These are phyloP conservation scores for Nakaseomyces glabratus DNA, from an alignment of 1,139 yeast species.

Conservation along the genomic window DNA sequence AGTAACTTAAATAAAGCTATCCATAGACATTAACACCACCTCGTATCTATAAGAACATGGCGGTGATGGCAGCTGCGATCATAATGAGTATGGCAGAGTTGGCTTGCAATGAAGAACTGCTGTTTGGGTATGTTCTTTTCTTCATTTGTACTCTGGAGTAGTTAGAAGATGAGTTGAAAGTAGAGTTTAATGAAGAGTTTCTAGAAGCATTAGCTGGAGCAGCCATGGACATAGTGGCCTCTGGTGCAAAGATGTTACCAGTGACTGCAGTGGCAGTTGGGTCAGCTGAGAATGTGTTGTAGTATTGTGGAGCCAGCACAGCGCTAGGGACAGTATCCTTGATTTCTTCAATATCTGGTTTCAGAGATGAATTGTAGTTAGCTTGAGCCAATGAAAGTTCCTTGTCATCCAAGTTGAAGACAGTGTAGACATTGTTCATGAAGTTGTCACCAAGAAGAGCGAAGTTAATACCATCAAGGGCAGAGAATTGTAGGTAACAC, in stretches of 20 bases:
- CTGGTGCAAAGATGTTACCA: neutral
- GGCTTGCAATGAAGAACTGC: too few species aligned
- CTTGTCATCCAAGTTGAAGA: slow-evolving; percentile 59
- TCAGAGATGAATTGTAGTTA: slow-evolving; percentile 32
- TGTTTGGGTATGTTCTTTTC: too few species aligned
- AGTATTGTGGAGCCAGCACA: slow-evolving; percentile 32
- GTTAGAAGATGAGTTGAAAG: too few species aligned
- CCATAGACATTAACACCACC: too few species aligned
- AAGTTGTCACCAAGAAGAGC: slow-evolving; percentile 61
- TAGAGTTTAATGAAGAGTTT: too few species aligned
- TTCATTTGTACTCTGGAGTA: too few species aligned
- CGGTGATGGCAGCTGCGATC: too few species aligned
- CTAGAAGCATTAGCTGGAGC: too few species aligned
- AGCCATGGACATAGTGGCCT: too few species aligned
- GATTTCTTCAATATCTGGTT: slow-evolving; percentile 40
- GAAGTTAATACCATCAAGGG: slow-evolving; percentile 27
- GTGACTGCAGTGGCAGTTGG: slow-evolving; percentile 2
- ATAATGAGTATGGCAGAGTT: too few species aligned
- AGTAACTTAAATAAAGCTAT: too few species aligned
- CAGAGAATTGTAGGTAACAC: slow-evolving; percentile 33
- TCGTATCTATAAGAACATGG: too few species aligned
- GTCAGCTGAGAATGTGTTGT: slow-evolving; percentile 4
- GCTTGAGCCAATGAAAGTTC: slow-evolving; percentile 64
- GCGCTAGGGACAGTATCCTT: slow-evolving; percentile 40
- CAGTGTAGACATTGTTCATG: slow-evolving; percentile 63